Conservation (phyloP, 495 filamentous ascomycete species). For the Neurospora sp. region DNA sequence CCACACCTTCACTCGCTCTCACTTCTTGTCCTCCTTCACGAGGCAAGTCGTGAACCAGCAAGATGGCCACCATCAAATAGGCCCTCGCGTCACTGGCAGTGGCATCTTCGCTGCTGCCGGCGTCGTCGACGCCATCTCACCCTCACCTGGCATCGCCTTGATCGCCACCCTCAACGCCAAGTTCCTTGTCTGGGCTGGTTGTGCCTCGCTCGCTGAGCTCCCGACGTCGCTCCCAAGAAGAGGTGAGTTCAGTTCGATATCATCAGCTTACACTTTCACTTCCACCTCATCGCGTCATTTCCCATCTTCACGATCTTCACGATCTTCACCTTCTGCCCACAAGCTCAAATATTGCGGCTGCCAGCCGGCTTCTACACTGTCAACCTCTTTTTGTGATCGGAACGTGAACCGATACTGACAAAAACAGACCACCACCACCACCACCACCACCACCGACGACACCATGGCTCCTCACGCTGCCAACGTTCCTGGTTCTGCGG, state of each 20-base stretch:
- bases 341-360: no score
- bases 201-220: no score
- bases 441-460: background rate
- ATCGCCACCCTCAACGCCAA: no score
- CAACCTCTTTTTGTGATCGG: background rate
- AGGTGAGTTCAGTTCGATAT: slow-evolving; percentile 14
- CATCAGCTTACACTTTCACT: background rate
- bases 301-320: background rate
- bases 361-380: background rate
- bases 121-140: no score
- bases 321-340: background rate
- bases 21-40: background rate
- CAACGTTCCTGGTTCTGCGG: background rate
- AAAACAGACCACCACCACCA: background rate
- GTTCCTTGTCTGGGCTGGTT: no score
- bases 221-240: slow-evolving; percentile 34
- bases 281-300: background rate
- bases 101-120: no score
- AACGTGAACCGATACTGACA: background rate
- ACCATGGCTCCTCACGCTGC: background rate
- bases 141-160: no score
- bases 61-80: slow-evolving; percentile 16
- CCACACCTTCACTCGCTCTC: background rate
- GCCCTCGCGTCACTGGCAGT: no score
- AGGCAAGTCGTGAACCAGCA: background rate